Evolutionary conservation across 495 filamentous ascomycete species (phyloP), one percentile per base, ranked within the genome.

Genomic region (Xylaria sp.): DNA sequence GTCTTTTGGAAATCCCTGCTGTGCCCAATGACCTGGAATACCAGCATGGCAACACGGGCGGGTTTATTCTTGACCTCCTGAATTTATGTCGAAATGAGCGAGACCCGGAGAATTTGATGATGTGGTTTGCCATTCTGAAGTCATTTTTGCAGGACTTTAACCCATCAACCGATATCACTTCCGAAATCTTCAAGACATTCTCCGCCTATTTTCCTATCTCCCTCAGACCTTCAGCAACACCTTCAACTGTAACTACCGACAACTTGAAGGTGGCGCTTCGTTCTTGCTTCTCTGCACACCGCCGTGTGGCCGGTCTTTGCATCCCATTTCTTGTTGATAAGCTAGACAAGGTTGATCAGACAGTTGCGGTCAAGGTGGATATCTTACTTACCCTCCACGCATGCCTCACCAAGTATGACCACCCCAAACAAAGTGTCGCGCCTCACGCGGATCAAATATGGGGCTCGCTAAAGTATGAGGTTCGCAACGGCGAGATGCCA

Each of bases 401-500:
- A 2, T 88, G 85, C 58, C 71, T 87, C 24, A 73, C 74, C 17
- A 63, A 77, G 26, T 88, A 87, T 61, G 78, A 80, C 5, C 70
- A 80, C 33, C 73, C 81, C 0, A 76, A 82, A 65, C 72, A 77
- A 55, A 84, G 77, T 14, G 63, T 88, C 6, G 77, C 81, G 6
- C 80, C 84, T 15, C 77, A 82, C 55, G 75, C 80, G 26, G 72
- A 80, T 43, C 83, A 84, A 62, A 79, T 88, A 57, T 89, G 87
- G 87, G 79, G 81, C 52, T 82, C 83, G 1, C 80, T 89, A 52
- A 88, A 89, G 71, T 89, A 87, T 68, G 87, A 89, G 65, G 82
- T 89, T n/a, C 84, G 84, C 59, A 88, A 88, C 57, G 85, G 86
- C 6, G 85, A 86, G 63, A 80, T 85, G 37, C 83, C 84, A 57